phyloP scores from a whole-genome alignment of 495 filamentous ascomycete genomes.

The Penicillium parvum region DNA sequence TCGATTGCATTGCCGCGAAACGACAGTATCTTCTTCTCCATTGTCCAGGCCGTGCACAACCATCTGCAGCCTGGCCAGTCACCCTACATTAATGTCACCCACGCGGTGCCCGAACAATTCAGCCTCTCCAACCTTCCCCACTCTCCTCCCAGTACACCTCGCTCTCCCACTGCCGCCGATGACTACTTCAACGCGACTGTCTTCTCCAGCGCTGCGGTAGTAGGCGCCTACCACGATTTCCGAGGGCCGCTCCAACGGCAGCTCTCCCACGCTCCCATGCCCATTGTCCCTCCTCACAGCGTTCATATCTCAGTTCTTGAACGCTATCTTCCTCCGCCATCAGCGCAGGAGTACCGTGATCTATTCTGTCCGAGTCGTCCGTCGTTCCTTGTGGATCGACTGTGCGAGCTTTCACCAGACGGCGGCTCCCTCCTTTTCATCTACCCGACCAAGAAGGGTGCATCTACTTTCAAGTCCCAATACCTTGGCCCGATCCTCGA shows the following conservation, averaged over 20 bases:
- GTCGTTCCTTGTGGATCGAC: conserved; percentile 63
- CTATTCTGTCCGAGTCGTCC: conserved; percentile 53
- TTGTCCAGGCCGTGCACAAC: conserved; percentile 53
- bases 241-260: conserved; percentile 41
- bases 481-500: conserved; percentile 67
- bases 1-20: conserved; percentile 27
- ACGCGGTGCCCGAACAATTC: conserved; percentile 60
- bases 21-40: conserved; percentile 41
- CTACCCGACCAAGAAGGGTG: conserved; percentile 64
- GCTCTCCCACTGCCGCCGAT: conserved; percentile 38
- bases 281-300: conserved; percentile 60
- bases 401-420: conserved; percentile 58
- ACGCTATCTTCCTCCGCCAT: conserved; percentile 65
- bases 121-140: conserved; percentile 57
- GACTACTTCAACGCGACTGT: conserved; percentile 55
- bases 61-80: conserved; percentile 42
- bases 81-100: conserved; percentile 58
- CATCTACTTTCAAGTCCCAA: conserved; percentile 56
- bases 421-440: conserved; percentile 62
- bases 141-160: conserved; percentile 58
- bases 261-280: conserved; percentile 47
- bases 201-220: conserved; percentile 55
- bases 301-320: conserved; percentile 64
- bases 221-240: conserved; percentile 52
- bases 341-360: conserved; percentile 54